These are phyloP conservation scores for Arachnomyces sp. DNA, from an alignment of 2,329 filamentous ascomycete species.

Conservation along the genomic window DNA sequence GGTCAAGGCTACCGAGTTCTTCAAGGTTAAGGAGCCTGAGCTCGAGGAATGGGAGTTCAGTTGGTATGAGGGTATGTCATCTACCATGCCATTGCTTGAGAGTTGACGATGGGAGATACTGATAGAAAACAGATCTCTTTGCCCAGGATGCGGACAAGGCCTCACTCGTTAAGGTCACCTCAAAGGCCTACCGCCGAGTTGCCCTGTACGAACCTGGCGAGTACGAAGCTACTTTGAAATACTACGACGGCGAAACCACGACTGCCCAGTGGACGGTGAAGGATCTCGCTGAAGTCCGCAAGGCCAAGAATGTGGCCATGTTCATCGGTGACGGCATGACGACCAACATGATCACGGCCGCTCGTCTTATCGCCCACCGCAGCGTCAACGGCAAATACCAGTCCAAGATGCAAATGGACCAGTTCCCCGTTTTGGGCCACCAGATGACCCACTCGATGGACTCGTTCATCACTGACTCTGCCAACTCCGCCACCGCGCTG, in stretches of 20 bases:
- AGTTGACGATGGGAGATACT: background rate
- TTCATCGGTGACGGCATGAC: conserved; percentile 69
- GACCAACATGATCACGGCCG: conserved; percentile 50
- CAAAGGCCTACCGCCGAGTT: conserved; percentile 69
- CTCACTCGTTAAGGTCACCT: conserved; percentile 69
- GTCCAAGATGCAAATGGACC: conserved; percentile 65
- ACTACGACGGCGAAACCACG: conserved; percentile 66
- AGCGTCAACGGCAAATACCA: conserved; percentile 79
- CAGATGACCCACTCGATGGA: conserved; percentile 86
- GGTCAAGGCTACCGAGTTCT: conserved; percentile 57
- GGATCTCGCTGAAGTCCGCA: conserved; percentile 60
- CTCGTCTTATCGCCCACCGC: conserved; percentile 73
- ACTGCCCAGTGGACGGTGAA: conserved; percentile 71
- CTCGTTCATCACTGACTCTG: conserved; percentile 77
- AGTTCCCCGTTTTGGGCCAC: conserved; percentile 78
- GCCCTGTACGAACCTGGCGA: conserved; percentile 71
- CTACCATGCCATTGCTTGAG: background rate
- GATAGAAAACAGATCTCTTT: conserved; percentile 54
- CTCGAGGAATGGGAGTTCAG: conserved; percentile 75
- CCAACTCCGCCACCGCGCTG: conserved; percentile 74
- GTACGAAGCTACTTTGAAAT: conserved; percentile 67
- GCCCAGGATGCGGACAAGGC: conserved; percentile 62
- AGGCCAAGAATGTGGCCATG: conserved; percentile 76
- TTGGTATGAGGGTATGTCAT: conserved; percentile 63
- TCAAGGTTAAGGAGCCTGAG: conserved; percentile 61